phyloP scores from a whole-genome alignment of 106 monocot genomes.

The Gastrodia elata region DNA sequence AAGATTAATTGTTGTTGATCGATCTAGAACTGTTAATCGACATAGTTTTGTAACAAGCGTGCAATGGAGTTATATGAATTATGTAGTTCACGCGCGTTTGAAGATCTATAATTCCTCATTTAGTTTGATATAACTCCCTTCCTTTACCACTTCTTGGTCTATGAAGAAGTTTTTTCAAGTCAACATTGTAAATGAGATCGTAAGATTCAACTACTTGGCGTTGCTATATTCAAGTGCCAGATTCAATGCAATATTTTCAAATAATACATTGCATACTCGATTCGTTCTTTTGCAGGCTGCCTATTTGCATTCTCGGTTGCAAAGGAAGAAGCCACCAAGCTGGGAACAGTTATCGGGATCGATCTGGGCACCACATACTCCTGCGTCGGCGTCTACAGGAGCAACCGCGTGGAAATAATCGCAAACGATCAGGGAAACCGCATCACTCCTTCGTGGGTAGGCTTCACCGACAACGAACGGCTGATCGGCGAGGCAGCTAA shows the following conservation, averaged over 20 bases:
- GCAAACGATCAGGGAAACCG: constrained; percentile 39
- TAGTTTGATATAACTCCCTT: background rate
- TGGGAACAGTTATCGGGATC: constrained; percentile 37
- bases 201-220: too few species aligned
- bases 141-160: background rate
- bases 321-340: constrained; percentile 28
- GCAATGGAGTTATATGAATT: too few species aligned
- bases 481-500: constrained; percentile 33
- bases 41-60: too few species aligned
- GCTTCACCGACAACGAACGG: constrained; percentile 26
- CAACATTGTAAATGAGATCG: too few species aligned
- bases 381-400: constrained; percentile 32
- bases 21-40: too few species aligned
- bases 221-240: too few species aligned
- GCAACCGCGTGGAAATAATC: constrained; percentile 32
- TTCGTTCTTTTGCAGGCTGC: constrained; percentile 8
- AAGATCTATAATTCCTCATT: background rate
- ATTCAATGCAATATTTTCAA: too few species aligned
- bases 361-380: constrained; percentile 40
- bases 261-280: background rate
- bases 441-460: constrained; percentile 39
- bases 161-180: too few species aligned
- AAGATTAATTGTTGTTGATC: too few species aligned
- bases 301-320: constrained; percentile 15
- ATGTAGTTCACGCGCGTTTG: too few species aligned